Percentiles rank a stretch among this genome's conserved stretches.
phyloP scores from a whole-genome alignment of 257 asterid species.

The Asclepias syriaca region DNA sequence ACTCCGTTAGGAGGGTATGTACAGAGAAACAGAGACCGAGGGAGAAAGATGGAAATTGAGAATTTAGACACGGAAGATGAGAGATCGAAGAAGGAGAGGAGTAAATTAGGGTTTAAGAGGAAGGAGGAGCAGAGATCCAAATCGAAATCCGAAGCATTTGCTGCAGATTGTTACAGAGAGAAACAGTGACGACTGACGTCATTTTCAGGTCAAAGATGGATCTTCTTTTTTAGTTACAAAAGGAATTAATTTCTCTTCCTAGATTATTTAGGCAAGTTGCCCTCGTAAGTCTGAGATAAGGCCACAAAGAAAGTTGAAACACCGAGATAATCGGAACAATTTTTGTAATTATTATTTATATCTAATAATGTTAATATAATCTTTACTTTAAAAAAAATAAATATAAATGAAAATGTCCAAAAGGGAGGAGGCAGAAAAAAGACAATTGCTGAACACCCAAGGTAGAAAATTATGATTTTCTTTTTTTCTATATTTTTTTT shows the following conservation, averaged over 20 bases:
- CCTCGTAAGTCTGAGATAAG: too few relatives aligned
- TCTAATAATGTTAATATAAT: too few relatives aligned
- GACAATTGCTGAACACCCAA: not conserved
- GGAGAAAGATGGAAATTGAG: not conserved
- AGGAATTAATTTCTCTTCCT: too few relatives aligned
- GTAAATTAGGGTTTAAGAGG: conserved; percentile 15
- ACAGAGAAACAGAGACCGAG: not conserved
- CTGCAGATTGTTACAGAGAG: not conserved
- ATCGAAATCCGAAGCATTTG: not conserved
- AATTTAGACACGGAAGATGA: not conserved
- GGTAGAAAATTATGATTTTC: not conserved
- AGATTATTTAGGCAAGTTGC: too few relatives aligned
- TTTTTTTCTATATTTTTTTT: not conserved
- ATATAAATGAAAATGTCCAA: too few relatives aligned
- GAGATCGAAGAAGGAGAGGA: not conserved
- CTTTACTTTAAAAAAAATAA: too few relatives aligned
- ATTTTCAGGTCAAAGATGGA: conserved; percentile 13
- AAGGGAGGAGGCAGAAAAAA: not conserved
- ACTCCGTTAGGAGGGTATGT: not conserved
- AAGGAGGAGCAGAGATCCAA: conserved; percentile 9
- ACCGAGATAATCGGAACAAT: too few relatives aligned
- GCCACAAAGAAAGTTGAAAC: too few relatives aligned
- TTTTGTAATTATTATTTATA: too few relatives aligned
- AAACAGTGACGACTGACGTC: not conserved
- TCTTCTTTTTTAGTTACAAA: not conserved